Base-by-base conservation (phyloP, 106 monocot species). In the Iris macrosiphon region DNA sequence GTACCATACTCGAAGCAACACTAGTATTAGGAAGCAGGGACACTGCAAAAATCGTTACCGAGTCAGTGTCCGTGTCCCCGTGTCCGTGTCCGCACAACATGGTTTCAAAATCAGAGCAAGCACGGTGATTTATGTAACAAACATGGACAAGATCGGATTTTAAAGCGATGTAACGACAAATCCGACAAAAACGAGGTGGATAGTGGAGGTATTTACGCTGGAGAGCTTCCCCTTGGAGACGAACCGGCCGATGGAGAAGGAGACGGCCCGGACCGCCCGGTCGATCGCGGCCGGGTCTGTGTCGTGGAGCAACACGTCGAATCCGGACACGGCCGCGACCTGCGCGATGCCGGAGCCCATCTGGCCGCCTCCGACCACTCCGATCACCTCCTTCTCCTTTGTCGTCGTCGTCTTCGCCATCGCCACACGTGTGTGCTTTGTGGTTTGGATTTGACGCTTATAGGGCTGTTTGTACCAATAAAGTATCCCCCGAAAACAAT, bases 331-430 rank as follows among this genome's bases (percentile, higher is more conserved):
- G 48, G 74, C 77, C 32, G 90, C 82, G 31, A 96, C 75, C 83
- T 96, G 96, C 60, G 90, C 85, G 61, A 96, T 96, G 33, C 96
- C 96, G 22, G 86, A 90, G 2, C 90, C 96, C 96, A 96, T 96
- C 83, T 96, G 96, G 6, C 86, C 96, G 3, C 72, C 74, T n/a
- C 90, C 95, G 60, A 96, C 63, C 51, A 96, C 95, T 0, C 72
- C 95, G 31, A 89, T 65, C 67, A 65, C 67, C 20, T 40, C 52
- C 12, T 60, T 14, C n/a, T 28, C 29, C 7, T 22, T 22, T 54
- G 50, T 39, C 58, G 45, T 45, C 40, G 53, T n/a, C 41, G 40
- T 25, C 25, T 3, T 14, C 26, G 48, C 34, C 68, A 41, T 54
- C 22, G 18, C 26, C 17, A n/a, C n/a, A n/a, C n/a, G n/a, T n/a